Evolutionary conservation across 495 filamentous ascomycete genomes (phyloP), one percentile per base, ranked within the genome.

Genomic region (Daldinia bambusicola): DNA sequence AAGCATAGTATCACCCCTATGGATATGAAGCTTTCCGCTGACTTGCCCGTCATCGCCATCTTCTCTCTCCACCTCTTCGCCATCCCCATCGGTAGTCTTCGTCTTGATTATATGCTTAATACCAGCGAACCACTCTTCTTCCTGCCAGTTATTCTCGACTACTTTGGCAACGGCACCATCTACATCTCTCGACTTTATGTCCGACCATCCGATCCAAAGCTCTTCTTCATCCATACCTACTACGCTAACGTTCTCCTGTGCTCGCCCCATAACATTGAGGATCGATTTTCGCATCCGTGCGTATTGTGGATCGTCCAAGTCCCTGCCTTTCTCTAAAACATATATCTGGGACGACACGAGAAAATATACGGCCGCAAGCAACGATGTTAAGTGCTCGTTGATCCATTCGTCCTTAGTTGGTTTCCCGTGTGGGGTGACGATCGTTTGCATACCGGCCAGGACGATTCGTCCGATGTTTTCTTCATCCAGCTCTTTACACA

Each of bases 1-100:
- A 80, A 97, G 90, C 92, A 95, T 95, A 2, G 90, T 93, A 13
- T 91, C 91, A 26, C 61, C 87, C 86, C 66, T 84, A 75, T 70
- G 79, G 26, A 79, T 71, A 69, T 78, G 78, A 51, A 79, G 70
- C 61, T 43, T 75, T 59, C 62, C 70, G 36, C 62, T 80, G 70
- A 72, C 68, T 20, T 38, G 66, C 67, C 22, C 71, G 67, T 79
- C 77, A 6, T 74, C 56, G 14, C 66, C 72, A 7, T 66, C 69
- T 22, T 76, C 66, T 36, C 61, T 69, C 41, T 78, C 72, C 20
- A 75, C 75, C 9, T 69, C 74, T 43, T 76, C 69, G 6, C 68
- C 67, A 13, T 63, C 50, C 12, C 30, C 51, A n/a, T 61, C 66
- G 26, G 66, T 61, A 16, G 40, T 30, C 2, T 67, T 70, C n/a